Conservation (phyloP, 768 basidiomycete genomes). For the Mycena albidolilacea region DNA sequence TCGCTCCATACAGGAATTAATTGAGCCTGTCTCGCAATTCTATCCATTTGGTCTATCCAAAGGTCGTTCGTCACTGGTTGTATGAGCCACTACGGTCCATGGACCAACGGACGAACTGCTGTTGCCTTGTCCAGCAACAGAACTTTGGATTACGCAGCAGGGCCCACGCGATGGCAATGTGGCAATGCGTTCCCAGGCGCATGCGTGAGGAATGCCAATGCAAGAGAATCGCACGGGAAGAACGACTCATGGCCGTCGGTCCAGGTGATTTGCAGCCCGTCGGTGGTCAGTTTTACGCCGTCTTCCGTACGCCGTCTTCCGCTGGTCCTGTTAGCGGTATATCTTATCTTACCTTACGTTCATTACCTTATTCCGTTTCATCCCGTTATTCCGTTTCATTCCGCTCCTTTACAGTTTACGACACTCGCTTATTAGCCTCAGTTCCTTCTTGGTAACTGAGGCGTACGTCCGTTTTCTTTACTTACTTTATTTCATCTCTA, state of each 20-base stretch:
- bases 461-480: no score
- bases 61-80: not conserved
- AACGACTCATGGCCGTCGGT: constrained; percentile 68
- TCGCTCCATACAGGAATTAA: not conserved
- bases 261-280: constrained; percentile 72
- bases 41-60: not conserved
- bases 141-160: constrained; percentile 94
- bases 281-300: constrained; percentile 53
- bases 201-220: constrained; percentile 27
- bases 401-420: no score
- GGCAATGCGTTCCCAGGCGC: constrained; percentile 64
- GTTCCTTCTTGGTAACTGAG: no score
- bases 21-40: not conserved
- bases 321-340: no score
- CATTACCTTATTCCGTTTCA: no score
- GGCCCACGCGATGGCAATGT: constrained; percentile 90
- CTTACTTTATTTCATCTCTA: no score
- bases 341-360: no score
- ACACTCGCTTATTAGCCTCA: no score
- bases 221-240: constrained; percentile 52
- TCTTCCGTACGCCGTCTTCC: constrained; percentile 56
- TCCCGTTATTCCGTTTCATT: no score
- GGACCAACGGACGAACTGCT: no score
- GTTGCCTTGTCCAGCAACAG: constrained; percentile 92
- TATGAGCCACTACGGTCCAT: not conserved